Percentiles rank a stretch among this genome's conserved stretches.
phyloP scores from a whole-genome alignment of 495 filamentous ascomycete species.

The Trichoderma asperelloides region DNA sequence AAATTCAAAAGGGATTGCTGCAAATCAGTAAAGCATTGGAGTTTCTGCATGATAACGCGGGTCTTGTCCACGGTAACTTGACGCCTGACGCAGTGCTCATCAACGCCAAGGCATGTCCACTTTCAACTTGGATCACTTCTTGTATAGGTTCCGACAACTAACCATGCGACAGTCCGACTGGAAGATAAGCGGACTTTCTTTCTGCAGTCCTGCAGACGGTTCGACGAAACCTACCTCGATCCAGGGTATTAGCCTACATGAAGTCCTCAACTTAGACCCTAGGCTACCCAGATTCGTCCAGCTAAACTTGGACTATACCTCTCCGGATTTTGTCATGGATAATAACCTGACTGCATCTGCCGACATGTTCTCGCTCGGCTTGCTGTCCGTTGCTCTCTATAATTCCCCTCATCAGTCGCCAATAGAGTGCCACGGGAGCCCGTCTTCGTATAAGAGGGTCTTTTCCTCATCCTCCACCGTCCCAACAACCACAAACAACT shows the following conservation, averaged over 20 bases:
- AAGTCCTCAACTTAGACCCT: constrained; percentile 78
- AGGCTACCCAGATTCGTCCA: constrained; percentile 76
- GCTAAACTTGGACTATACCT: constrained; percentile 83
- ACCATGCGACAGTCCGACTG: constrained; percentile 64
- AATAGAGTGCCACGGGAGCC: constrained; percentile 66
- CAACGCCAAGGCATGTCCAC: constrained; percentile 68
- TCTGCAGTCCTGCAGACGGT: constrained; percentile 66
- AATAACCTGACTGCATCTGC: constrained; percentile 67
- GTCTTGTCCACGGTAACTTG: constrained; percentile 85
- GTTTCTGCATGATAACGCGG: constrained; percentile 93
- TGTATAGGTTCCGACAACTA: constrained; percentile 14
- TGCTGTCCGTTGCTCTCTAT: constrained; percentile 82
- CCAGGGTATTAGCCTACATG: constrained; percentile 67
- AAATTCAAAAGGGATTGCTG: constrained; percentile 91
- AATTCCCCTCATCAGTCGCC: constrained; percentile 88
- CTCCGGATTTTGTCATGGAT: constrained; percentile 88
- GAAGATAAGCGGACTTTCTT: constrained; percentile 93
- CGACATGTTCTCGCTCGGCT: constrained; percentile 88
- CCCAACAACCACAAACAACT: constrained; percentile 73
- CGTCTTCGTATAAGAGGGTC: constrained; percentile 72
- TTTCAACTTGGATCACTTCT: not conserved
- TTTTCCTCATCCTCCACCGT: constrained; percentile 67
- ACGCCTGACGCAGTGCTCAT: constrained; percentile 93
- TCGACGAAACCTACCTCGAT: constrained; percentile 61
- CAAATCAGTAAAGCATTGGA: constrained; percentile 92